Base-by-base conservation (phyloP, 148 eudicot species). In the Silene latifolia region DNA sequence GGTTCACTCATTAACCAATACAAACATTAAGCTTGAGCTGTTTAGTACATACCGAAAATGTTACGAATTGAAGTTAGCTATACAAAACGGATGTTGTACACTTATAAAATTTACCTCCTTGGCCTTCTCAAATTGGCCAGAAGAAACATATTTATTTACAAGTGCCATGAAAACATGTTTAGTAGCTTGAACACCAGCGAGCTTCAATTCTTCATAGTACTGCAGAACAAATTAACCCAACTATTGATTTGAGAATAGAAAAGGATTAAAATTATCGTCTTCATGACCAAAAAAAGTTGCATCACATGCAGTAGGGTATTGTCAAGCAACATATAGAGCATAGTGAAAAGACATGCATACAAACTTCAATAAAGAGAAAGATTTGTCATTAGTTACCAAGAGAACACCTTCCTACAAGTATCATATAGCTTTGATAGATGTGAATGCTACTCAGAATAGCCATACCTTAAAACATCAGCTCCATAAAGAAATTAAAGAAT, bases 101-200 rank as follows among this genome's bases (percentile, higher is more conserved):
- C 18, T 10, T 61, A 15, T 56, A 59, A 63, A 76, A 74, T 0
- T 54, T 82, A 93, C 98, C 98, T 89, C 78, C 85, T 89, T 92
- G 48, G 98, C 98, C 80, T 92, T 87, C 71, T 89, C 87, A 76
- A 87, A 83, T 63, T 80, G 85, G 39, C 97, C 96, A 81, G 86
- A 88, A 42, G 91, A 81, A 72, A 89, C 92, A 89, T 89, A 95
- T 66, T 89, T 96, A 75, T 95, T 88, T 80, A 90, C 83, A 72
- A 92, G 91, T 71, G 97, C 90, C 97, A 86, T 86, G 59, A 68
- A 88, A 71, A 90, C 73, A 70, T 86, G 81, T 76, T 86, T 95
- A 70, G 97, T 86, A 66, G 80, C 76, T 63, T 76, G 76, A 78
- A 90, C 83, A 48, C 87, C 87, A 29, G 84, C 66, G 6, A 18